These are phyloP conservation scores for Alliaria petiolata DNA, from an alignment of 345 rosid genomes.

Conservation along the genomic window DNA sequence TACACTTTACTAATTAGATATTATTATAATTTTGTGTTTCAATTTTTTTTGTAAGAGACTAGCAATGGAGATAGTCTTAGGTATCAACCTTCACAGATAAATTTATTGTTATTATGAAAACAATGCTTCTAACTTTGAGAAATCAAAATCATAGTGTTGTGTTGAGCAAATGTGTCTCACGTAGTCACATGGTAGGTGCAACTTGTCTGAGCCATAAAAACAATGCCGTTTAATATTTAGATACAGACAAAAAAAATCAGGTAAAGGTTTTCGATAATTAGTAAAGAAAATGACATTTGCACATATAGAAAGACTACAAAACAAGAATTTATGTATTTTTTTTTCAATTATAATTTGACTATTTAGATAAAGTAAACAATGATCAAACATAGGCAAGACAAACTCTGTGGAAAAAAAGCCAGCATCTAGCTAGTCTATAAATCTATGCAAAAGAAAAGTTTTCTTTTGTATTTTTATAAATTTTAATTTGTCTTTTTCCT, in stretches of 20 bases:
- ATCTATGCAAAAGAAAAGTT: neutral
- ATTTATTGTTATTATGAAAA: neutral
- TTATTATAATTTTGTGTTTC: no score
- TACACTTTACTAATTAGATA: no score
- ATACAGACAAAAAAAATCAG: neutral
- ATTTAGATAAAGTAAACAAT: neutral
- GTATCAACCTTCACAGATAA: neutral
- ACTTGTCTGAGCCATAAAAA: neutral
- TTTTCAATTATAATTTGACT: neutral
- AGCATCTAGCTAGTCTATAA: neutral
- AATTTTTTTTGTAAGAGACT: no score
- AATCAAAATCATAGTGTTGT: neutral
- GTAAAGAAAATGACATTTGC: neutral
- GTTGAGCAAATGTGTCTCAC: neutral
- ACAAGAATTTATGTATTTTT: neutral
- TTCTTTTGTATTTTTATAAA: constrained; percentile 13
- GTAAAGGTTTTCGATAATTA: neutral
- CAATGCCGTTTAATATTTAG: neutral
- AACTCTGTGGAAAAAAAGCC: neutral
- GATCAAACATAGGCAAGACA: neutral
- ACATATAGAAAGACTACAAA: neutral
- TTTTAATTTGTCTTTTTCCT: neutral
- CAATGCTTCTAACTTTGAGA: neutral
- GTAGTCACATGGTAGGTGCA: neutral
- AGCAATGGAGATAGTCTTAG: no score